Conservation (phyloP, 108 stramenopile genomes). For the Nannochloropsis granulata region DNA sequence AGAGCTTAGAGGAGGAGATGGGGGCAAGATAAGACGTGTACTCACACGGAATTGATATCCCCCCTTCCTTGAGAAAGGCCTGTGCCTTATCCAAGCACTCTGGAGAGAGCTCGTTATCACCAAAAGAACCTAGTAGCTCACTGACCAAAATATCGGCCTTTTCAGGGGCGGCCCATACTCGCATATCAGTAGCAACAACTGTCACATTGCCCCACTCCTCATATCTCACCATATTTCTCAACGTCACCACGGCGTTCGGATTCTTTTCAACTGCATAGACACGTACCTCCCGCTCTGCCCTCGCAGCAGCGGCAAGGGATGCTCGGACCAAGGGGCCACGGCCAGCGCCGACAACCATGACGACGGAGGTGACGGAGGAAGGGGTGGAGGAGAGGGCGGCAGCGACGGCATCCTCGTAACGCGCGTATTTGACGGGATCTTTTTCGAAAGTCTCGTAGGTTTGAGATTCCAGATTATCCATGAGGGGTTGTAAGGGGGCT, state of each 20-base stretch:
- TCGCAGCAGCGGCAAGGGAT: slow-evolving; percentile 43
- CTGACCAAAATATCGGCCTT: slow-evolving; percentile 78
- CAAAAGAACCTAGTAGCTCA: slow-evolving; percentile 89
- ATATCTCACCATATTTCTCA: slow-evolving; percentile 49
- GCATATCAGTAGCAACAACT: slow-evolving; percentile 80
- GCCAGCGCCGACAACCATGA: slow-evolving; percentile 91
- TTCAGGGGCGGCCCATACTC: slow-evolving; percentile 40
- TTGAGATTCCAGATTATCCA: slow-evolving; percentile 86
- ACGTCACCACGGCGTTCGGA: slow-evolving; percentile 84
- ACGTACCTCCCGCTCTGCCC: slow-evolving; percentile 38
- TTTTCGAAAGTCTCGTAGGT: slow-evolving; percentile 95
- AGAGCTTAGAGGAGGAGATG: slow-evolving; percentile 66
- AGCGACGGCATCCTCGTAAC: slow-evolving; percentile 65
- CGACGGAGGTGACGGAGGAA: slow-evolving; percentile 13
- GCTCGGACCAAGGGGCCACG: slow-evolving; percentile 82
- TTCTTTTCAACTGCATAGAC: slow-evolving; percentile 51
- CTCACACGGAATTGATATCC: slow-evolving; percentile 35
- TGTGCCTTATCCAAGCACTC: slow-evolving; percentile 92
- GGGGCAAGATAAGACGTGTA: slow-evolving; percentile 83
- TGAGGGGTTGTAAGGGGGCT: slow-evolving; percentile 84
- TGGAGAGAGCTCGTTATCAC: slow-evolving; percentile 93
- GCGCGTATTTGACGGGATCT: slow-evolving; percentile 88
- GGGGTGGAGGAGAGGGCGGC: not conserved
- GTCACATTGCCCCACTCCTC: slow-evolving; percentile 63
- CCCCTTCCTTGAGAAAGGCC: slow-evolving; percentile 51